Evolutionary conservation across 2,329 filamentous ascomycete genomes (phyloP), one percentile per base, ranked within the genome.

Genomic region (Colletotrichum higginsianum): DNA sequence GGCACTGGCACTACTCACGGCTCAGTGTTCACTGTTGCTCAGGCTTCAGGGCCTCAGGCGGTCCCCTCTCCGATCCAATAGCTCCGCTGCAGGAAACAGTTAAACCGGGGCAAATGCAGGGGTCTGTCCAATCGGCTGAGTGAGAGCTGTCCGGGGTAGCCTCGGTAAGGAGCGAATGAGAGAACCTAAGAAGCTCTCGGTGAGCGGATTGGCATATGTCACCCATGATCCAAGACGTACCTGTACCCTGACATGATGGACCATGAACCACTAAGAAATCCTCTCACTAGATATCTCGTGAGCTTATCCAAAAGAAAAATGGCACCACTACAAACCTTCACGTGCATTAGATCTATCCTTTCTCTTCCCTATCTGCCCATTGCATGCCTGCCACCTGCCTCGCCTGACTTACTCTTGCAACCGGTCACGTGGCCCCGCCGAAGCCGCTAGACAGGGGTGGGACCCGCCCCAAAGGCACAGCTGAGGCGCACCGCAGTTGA

Each of bases 401-500:
- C 35, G 35, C 35, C 35, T 38, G 35, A 38, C 35, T 38, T 38
- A 38, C 35, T 53, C 50, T 53, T 35, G 26, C 52, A 38, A 21
- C 4, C 11, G n/a, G 67, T 72, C 70, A 72, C 70, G 70, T 72
- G 70, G 56, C 16, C 56, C 64, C 21, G 38, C 52, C 52, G 16
- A 21, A 35, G 38, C 8, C 69, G 61, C 55, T 66, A 66, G 49
- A 35, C 67, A 66, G 60, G 70, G 66, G 38, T 56, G 23, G 58
- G 69, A 53, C 69, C 69, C 67, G 58, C 69, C 65, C 58, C 65
- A 60, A 53, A 40, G 65, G 66, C 55, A 47, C 58, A 67, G 63
- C 44, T 67, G 67, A 67, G 64, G 67, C 67, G 67, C 67, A 71
- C 63, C 67, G 67, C 55, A 58, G 40, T 38, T 30, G 65, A 61